Evolutionary conservation across 805 yeast species (phyloP).

Genomic region (Wickerhamiella hasegawae): DNA sequence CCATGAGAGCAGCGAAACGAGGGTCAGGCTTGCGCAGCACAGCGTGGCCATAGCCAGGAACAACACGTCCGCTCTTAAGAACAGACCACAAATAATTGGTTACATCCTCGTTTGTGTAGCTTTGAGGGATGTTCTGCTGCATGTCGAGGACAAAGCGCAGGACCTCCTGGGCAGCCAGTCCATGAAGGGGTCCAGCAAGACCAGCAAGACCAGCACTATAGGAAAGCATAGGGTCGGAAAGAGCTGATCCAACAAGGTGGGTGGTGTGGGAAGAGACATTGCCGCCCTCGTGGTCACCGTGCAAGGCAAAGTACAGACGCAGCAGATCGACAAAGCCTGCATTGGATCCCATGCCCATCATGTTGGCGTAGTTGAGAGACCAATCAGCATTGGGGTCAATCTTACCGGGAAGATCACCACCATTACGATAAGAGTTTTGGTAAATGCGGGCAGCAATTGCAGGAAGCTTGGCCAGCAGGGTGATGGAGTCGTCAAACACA

Average conservation of each 20-base stretch:
- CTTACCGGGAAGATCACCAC: conserved; percentile 33
- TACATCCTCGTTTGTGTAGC: conserved; percentile 33
- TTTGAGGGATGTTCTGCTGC: conserved; percentile 25
- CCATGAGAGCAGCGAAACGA: conserved; percentile 57
- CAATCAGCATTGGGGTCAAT: conserved; percentile 44
- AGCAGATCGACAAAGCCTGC: conserved; percentile 46
- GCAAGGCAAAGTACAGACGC: conserved; percentile 58
- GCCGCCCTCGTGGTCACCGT: conserved; percentile 76
- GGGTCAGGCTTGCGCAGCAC: conserved; percentile 75
- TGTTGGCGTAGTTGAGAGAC: conserved; percentile 52
- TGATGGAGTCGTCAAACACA: conserved; percentile 54
- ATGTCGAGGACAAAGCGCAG: conserved; percentile 54
- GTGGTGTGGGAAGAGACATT: conserved; percentile 72
- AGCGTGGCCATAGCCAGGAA: conserved; percentile 84
- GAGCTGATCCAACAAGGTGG: conserved; percentile 68
- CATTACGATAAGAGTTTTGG: conserved; percentile 41
- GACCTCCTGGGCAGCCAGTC: conserved; percentile 76
- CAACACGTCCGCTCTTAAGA: conserved; percentile 57
- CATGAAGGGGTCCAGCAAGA: conserved; percentile 76
- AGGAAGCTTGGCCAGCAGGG: conserved; percentile 59
- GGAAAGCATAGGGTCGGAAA: conserved; percentile 60
- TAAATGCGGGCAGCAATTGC: conserved; percentile 60
- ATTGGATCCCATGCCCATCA: conserved; percentile 40
- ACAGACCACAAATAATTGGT: conserved; percentile 56
- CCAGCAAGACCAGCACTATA: conserved; percentile 71